Percentiles rank a stretch among this genome's conserved stretches.
phyloP scores from a whole-genome alignment of 495 filamentous ascomycete genomes.

The Penicillium parvum region DNA sequence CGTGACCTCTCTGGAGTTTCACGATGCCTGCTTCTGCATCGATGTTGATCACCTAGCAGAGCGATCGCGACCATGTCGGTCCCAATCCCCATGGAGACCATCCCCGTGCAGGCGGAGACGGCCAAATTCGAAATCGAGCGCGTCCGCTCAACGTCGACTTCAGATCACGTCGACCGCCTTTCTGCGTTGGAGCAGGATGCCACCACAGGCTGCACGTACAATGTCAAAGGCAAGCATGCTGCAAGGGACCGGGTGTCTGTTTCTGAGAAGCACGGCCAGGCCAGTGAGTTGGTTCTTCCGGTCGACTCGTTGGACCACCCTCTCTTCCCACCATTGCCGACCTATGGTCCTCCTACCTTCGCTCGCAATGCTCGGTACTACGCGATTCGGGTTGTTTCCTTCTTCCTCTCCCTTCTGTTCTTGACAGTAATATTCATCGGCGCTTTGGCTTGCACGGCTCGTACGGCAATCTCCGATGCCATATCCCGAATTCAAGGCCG shows the following conservation, averaged over 20 bases:
- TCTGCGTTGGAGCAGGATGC: not conserved
- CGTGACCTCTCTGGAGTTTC: not conserved
- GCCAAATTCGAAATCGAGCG: not conserved
- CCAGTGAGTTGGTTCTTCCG: not conserved
- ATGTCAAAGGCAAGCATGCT: not conserved
- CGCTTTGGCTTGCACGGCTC: slow-evolving; percentile 59
- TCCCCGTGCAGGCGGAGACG: not conserved
- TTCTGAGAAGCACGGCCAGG: slow-evolving; percentile 5
- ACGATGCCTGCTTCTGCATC: slow-evolving; percentile 1
- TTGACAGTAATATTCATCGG: slow-evolving; percentile 71
- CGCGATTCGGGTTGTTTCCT: slow-evolving; percentile 58
- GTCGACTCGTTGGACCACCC: slow-evolving; percentile 52
- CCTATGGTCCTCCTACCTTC: slow-evolving; percentile 71
- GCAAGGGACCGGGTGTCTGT: not conserved
- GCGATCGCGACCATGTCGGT: slow-evolving; percentile 19
- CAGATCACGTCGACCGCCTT: not conserved
- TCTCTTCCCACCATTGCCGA: slow-evolving; percentile 80
- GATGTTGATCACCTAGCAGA: slow-evolving; percentile 1
- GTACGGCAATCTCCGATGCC: slow-evolving; percentile 39
- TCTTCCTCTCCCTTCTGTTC: slow-evolving; percentile 72
- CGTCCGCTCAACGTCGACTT: not conserved
- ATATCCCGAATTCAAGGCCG: slow-evolving; percentile 48
- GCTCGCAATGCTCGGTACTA: slow-evolving; percentile 60
- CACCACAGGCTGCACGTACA: not conserved
- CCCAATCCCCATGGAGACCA: slow-evolving; percentile 7